phyloP scores from a whole-genome alignment of 257 asterid species.

The Gentiana dahurica region DNA sequence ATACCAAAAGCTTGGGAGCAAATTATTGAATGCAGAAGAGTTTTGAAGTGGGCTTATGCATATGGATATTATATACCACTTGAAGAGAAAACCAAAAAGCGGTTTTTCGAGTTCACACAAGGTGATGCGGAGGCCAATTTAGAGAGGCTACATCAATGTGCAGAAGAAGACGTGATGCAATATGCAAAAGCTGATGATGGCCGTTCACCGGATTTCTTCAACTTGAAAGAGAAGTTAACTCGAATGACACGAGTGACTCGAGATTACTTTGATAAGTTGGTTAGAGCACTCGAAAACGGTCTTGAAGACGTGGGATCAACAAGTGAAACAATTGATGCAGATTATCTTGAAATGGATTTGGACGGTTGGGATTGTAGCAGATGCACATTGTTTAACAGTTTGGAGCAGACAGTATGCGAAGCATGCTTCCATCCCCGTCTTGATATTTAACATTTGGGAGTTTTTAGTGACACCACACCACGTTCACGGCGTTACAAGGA shows the following conservation, averaged over 20 bases:
- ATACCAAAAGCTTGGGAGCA: conserved; percentile 31
- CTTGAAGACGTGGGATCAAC: not conserved
- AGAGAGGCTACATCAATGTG: conserved; percentile 39
- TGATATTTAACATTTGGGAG: too few species aligned
- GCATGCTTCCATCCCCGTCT: too few species aligned
- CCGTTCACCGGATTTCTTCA: not conserved
- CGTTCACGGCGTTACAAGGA: too few species aligned
- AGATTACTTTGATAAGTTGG: not conserved
- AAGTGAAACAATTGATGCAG: not conserved
- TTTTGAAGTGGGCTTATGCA: conserved; percentile 37
- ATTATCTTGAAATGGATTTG: too few species aligned
- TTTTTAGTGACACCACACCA: too few species aligned
- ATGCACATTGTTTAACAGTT: too few species aligned
- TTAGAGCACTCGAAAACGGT: not conserved
- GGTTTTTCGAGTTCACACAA: conserved; percentile 29
- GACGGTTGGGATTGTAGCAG: too few species aligned
- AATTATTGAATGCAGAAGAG: conserved; percentile 38
- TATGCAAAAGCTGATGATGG: not conserved
- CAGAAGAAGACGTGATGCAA: conserved; percentile 19
- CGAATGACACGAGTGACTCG: not conserved
- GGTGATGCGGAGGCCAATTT: conserved; percentile 29
- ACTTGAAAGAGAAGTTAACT: not conserved
- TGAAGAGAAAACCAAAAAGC: conserved; percentile 5
- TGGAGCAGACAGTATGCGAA: too few species aligned
- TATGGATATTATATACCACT: conserved; percentile 27